Evolutionary conservation across 768 basidiomycete species (phyloP), one percentile per base, ranked within the genome.

Genomic region (Cystobasidiopsis lactophilus): DNA sequence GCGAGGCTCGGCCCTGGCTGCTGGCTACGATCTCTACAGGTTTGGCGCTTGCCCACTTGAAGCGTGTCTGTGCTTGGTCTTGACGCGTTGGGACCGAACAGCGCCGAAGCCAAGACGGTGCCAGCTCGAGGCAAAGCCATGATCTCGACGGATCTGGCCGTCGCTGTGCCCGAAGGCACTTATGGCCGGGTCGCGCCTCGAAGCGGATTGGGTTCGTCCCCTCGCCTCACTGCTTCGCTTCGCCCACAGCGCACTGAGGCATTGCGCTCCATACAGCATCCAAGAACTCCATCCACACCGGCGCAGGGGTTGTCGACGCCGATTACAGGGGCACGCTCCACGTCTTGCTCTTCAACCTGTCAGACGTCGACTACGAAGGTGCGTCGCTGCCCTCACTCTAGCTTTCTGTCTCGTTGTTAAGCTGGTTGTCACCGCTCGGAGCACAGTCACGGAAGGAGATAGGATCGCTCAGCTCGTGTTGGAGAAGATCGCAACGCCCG

Each of bases 241-340:
- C 29, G 16, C 2, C 21, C 33, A 29, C n/a, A 29, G 16, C 37
- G n/a, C 52, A 51, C 39, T 40, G 53, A 19, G 29, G 21, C 24
- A 26, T 35, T 5, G 23, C 10, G 11, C 14, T 1, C 11, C 18
- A 14, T 43, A 23, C 18, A 93, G 93, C 93, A 19, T 82, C 83
- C 16, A 98, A 98, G 65, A 88, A 85, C 66, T 86, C 85, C 78
- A 95, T 96, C 54, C 84, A 89, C 64, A 96, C 91, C 0, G 93
- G 93, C 1, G 93, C 93, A 11, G 93, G 91, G 21, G 93, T 98
- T 5, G 76, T 98, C 48, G 93, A 98, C 58, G 84, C 85, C 5
- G 93, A 98, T 66, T 96, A 98, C 67, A 74, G 93, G 50, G 93
- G 93, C 21, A 71, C 77, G 13, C 76, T 98, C 43, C 86, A 80